Conservation (phyloP, 495 filamentous ascomycete species). For the Amphirosellinia nigrospora region DNA sequence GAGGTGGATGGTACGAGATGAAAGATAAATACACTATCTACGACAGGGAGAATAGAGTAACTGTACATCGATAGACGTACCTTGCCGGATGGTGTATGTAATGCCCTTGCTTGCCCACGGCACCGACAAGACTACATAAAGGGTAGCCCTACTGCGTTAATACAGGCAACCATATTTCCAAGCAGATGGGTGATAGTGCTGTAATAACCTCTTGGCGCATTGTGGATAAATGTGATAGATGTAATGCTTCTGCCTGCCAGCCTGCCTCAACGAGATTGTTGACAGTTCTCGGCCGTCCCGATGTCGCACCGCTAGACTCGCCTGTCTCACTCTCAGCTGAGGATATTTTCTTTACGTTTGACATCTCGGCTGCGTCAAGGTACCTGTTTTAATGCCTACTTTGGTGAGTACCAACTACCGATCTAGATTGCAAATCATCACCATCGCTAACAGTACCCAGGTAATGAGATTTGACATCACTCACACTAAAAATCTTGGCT, state of each 20-base stretch:
- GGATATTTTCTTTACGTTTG: background rate
- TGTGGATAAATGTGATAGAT: background rate
- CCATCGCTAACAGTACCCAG: background rate
- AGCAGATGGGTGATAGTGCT: background rate
- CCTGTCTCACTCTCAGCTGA: background rate
- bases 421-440: background rate
- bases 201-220: background rate
- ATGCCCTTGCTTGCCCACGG: background rate
- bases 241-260: conserved; percentile 1
- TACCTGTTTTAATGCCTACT: background rate
- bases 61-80: background rate
- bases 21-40: no score
- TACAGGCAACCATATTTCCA: background rate
- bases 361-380: background rate
- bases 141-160: background rate
- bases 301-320: background rate
- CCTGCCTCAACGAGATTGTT: background rate
- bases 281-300: background rate
- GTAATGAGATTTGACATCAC: background rate
- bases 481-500: no score
- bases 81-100: background rate
- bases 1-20: background rate
- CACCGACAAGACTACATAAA: background rate
- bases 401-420: no score
- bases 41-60: no score